Evolutionary conservation across 2,329 filamentous ascomycete species (phyloP), one percentile per base, ranked within the genome.

Genomic region (Botrytis elliptica): DNA sequence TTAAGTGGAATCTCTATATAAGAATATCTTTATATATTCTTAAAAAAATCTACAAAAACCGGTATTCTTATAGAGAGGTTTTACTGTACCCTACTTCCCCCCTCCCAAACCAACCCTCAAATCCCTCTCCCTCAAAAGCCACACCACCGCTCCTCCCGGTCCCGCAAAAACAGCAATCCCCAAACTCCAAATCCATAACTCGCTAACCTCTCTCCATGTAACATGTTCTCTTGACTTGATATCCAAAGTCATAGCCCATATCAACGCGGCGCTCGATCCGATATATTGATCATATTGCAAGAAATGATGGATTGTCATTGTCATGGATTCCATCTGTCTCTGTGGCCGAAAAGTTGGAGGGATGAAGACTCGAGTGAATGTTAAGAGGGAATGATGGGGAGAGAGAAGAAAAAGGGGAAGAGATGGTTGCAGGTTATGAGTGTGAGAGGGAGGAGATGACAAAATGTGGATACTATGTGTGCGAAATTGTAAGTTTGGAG

Each of bases 181-280:
- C 5, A 52, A 14, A 52, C 49, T 52, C 49, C 2, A n/a, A n/a
- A n/a, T 52, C 12, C 12, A 3, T n/a, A 52, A 6, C 1, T 16
- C n/a, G 4, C 5, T 1, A 12, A 3, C 0, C 1, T n/a, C 12
- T n/a, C 12, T 6, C 49, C 25, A 14, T 10, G 25, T n/a, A 52
- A 3, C 2, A 14, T 16, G 12, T 14, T 52, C 5, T n/a, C 12
- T 52, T 5, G 25, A 52, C 7, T n/a, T n/a, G 1, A 14, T 52
- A 7, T n/a, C 16, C 25, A 52, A 16, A 3, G 4, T n/a, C 5
- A 52, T 14, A 6, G 49, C 12, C 49, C 49, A n/a, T 6, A n/a
- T 14, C 3, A 14, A 14, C 12, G 25, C 10, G 2, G 49, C 49
- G 49, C 49, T 52, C 12, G 49, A 52, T 52, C 49, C 10, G 25